Evolutionary conservation across 192 early-diverging fungal species (phyloP), one percentile per base, ranked within the genome.

Genomic region (Martensiomyces pterosporus): DNA sequence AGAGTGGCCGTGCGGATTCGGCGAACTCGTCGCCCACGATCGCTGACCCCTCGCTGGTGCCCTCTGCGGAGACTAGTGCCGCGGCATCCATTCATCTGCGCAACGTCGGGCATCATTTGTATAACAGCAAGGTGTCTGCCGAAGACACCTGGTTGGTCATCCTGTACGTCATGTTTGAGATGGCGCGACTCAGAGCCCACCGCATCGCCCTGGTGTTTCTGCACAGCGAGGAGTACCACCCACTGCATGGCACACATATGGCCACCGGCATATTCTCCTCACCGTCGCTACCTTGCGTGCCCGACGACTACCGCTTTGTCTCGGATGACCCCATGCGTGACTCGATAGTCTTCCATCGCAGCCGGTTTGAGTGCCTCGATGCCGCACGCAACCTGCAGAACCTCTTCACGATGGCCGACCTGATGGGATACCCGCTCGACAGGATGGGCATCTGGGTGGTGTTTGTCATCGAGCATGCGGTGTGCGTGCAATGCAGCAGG

Each of bases 381-480:
- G 40, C 61, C 0, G 61, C 60, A 5, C 46, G 39, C 23, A 29
- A 18, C 3, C 37, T 71, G 39, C 50, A 71, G 44, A 24, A 17
- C 3, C 19, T 63, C 9, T 22, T 60, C 1, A 43, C 33, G 8
- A 18, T 23, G 3, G 41, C 22, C 17, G 47, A 44, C n/a, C 24
- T 26, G 1, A n/a, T 54, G 10, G 36, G 45, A 5, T 24, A 43
- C 3, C 45, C 58, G 23, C 25, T 55, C 12, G 16, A n/a, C 10
- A 37, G 27, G 8, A 29, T 64, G 42, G 68, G 68, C 40, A 45
- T 58, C 9, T 60, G 60, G 56, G 49, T 44, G 0, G 51, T 64
- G 2, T 51, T 49, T 13, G 57, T 55, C 15, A 24, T 71, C 19
- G 60, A 71, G 29, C 52, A 52, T 16, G 43, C 46, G 0, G 43